Percentiles rank a stretch among this genome's conserved stretches.
Conservation (phyloP, 2,329 filamentous ascomycete species). For the Pseudogymnoascus sp. region DNA sequence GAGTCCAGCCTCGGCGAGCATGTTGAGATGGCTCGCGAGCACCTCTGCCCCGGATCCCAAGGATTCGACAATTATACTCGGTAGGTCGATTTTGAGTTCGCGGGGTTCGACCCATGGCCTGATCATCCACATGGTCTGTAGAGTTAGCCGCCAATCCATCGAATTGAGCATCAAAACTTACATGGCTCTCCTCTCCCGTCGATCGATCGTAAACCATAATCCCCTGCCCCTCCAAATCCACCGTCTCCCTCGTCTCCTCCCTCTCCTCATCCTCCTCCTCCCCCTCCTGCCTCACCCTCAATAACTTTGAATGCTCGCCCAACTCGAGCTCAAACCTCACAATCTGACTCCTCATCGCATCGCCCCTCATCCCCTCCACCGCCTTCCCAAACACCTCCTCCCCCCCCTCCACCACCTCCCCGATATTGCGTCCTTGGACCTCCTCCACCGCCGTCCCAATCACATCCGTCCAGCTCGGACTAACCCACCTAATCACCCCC, state of each 20-base stretch:
- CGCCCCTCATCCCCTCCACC: slow-evolving; percentile 80
- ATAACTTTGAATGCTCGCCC: slow-evolving; percentile 61
- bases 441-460: slow-evolving; percentile 70
- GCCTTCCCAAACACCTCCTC: slow-evolving; percentile 74
- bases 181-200: slow-evolving; percentile 82
- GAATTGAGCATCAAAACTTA: slow-evolving; percentile 42
- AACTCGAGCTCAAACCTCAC: slow-evolving; percentile 71
- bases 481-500: slow-evolving; percentile 89
- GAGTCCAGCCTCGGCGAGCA: slow-evolving; percentile 73
- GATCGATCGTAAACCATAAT: slow-evolving; percentile 95
- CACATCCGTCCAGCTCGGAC: slow-evolving; percentile 90
- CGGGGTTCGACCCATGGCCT: slow-evolving; percentile 80
- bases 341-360: slow-evolving; percentile 88
- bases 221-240: slow-evolving; percentile 89
- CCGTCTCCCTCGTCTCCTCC: slow-evolving; percentile 42
- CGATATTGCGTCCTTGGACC: slow-evolving; percentile 69
- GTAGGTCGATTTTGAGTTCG: slow-evolving; percentile 94
- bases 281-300: slow-evolving; percentile 33
- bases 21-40: slow-evolving; percentile 85
- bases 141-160: slow-evolving; percentile 24
- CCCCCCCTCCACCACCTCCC: slow-evolving; percentile 72
- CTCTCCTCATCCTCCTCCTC: slow-evolving; percentile 31
- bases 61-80: slow-evolving; percentile 80
- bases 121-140: slow-evolving; percentile 98
- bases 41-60: slow-evolving; percentile 92